These are phyloP conservation scores for Leishmania turanica DNA, from an alignment of 208 protist species.

Conservation along the genomic window DNA sequence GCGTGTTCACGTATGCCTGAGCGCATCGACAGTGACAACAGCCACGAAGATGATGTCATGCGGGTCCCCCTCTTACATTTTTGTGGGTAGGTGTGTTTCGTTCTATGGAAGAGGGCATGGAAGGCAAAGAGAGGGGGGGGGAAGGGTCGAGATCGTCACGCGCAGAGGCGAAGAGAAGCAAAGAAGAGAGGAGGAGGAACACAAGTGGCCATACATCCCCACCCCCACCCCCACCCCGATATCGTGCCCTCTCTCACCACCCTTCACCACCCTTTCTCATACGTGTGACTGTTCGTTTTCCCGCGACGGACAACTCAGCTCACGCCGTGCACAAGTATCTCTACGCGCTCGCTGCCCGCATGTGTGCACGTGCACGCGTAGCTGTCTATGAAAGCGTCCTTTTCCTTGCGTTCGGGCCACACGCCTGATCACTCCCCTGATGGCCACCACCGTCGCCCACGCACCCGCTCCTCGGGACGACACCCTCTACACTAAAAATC, in stretches of 20 bases:
- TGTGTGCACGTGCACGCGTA: too few species aligned
- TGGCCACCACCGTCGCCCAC: neutral
- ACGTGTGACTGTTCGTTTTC: neutral
- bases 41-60: neutral
- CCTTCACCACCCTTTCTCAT: neutral
- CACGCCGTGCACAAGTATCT: neutral
- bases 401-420: neutral
- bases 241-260: neutral
- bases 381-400: neutral
- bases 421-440: neutral
- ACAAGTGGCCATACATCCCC: neutral
- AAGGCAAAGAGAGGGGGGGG: neutral
- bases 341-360: neutral
- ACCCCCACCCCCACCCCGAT: neutral
- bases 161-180: neutral
- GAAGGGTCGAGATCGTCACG: neutral
- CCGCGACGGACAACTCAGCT: neutral
- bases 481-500: slow-evolving; percentile 53
- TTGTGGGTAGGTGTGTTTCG: neutral
- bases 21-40: neutral
- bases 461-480: neutral
- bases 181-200: neutral
- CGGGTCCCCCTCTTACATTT: neutral
- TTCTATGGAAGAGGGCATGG: neutral
- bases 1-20: neutral